Percentiles rank a stretch among this genome's conserved stretches.
Evolutionary conservation across 2,329 filamentous ascomycete genomes (phyloP).

Genomic region (Fusarium cicatricum): DNA sequence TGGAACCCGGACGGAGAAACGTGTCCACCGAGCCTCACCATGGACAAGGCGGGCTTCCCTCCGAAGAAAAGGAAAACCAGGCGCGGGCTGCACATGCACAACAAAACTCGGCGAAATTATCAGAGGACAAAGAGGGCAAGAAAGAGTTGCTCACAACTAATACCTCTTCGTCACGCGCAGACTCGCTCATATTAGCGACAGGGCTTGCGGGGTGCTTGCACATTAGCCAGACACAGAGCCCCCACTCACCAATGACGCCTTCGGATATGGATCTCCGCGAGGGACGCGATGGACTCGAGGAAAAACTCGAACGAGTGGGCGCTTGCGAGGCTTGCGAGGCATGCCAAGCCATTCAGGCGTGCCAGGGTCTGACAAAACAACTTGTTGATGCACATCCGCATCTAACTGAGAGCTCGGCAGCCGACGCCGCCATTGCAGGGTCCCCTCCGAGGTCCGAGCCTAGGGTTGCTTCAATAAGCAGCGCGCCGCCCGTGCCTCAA

Average conservation of each 20-base stretch:
- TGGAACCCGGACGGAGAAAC: slow-evolving; percentile 61
- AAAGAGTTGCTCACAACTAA: slow-evolving; percentile 16
- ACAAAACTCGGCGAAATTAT: slow-evolving; percentile 10
- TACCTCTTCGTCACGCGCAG: slow-evolving; percentile 27
- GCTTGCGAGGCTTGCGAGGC: no score
- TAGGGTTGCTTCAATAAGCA: slow-evolving; percentile 32
- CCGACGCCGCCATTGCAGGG: slow-evolving; percentile 27
- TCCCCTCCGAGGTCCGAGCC: slow-evolving; percentile 30
- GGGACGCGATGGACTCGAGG: slow-evolving; percentile 20
- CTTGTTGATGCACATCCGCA: slow-evolving; percentile 17
- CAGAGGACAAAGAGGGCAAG: slow-evolving; percentile 15
- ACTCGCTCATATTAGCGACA: slow-evolving; percentile 1
- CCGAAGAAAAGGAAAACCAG: slow-evolving; percentile 17
- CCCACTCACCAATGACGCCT: slow-evolving; percentile 34
- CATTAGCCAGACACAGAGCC: slow-evolving; percentile 20
- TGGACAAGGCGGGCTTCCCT: slow-evolving; percentile 28
- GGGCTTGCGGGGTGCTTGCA: background rate
- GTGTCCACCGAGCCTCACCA: slow-evolving; percentile 40
- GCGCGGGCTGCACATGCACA: background rate
- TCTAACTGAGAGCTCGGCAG: slow-evolving; percentile 34
- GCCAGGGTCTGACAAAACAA: slow-evolving; percentile 9
- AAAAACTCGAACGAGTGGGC: slow-evolving; percentile 24
- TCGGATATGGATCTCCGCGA: slow-evolving; percentile 36
- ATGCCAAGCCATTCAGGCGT: no score
- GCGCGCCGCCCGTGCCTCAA: slow-evolving; percentile 28